phyloP scores from a whole-genome alignment of 176 grass and related monocot genomes.

The Ananas comosus region DNA sequence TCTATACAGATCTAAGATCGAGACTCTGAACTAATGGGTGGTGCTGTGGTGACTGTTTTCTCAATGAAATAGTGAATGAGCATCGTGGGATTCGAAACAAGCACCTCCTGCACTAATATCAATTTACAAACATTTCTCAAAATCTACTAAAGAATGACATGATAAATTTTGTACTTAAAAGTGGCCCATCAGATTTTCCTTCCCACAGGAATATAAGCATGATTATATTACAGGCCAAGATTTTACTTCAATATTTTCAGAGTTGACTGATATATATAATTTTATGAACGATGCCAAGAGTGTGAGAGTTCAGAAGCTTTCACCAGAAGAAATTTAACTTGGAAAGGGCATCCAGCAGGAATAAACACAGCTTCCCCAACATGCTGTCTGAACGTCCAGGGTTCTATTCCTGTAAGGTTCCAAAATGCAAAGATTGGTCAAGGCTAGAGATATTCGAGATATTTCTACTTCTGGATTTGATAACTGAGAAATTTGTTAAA shows the following conservation, averaged over 20 bases:
- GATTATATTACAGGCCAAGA: background rate
- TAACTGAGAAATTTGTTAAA: constrained; percentile 11
- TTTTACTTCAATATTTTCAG: background rate
- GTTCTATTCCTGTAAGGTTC: constrained; percentile 57
- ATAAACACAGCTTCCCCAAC: constrained; percentile 85
- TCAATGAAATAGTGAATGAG: too few relatives aligned
- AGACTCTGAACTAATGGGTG: too few relatives aligned
- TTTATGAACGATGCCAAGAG: too few relatives aligned
- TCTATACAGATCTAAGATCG: too few relatives aligned
- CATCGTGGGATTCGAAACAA: too few relatives aligned
- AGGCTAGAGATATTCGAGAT: too few relatives aligned
- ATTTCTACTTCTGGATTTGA: too few relatives aligned
- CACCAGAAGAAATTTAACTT: constrained; percentile 87
- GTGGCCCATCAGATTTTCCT: background rate
- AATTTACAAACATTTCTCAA: background rate
- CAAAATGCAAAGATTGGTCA: constrained; percentile 6
- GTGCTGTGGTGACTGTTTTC: too few relatives aligned
- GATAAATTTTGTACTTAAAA: background rate
- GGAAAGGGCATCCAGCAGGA: constrained; percentile 93
- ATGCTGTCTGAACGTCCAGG: constrained; percentile 67
- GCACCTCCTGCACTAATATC: too few relatives aligned
- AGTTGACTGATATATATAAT: background rate
- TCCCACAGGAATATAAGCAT: background rate
- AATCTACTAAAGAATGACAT: background rate
- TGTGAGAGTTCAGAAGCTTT: constrained; percentile 5